Conservation (phyloP, 306 rosid species). For the Calophaca sinica region DNA sequence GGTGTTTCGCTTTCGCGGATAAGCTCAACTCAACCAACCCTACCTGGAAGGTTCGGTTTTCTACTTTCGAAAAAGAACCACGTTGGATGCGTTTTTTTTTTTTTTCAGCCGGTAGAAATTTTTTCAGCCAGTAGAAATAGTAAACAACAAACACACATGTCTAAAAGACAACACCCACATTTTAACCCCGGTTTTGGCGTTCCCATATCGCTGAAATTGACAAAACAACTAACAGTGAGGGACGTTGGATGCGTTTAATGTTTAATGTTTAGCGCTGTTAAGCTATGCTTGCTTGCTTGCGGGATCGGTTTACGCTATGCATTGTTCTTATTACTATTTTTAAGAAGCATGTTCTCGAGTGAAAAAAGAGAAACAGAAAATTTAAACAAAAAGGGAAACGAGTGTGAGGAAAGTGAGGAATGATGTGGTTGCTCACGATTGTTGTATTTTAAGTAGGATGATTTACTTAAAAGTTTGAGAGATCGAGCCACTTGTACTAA, state of each 20-base stretch:
- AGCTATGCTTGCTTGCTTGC: background rate
- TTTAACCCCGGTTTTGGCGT: too few relatives aligned
- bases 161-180: too few relatives aligned
- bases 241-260: conserved; percentile 6
- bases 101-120: too few relatives aligned
- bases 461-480: too few relatives aligned
- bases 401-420: background rate
- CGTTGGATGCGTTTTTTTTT: too few relatives aligned
- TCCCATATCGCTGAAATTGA: too few relatives aligned
- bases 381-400: background rate
- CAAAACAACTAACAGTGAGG: too few relatives aligned
- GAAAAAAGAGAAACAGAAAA: background rate
- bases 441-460: background rate
- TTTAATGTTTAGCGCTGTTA: background rate
- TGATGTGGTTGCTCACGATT: background rate
- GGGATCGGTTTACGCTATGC: background rate
- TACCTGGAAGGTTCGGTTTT: conserved; percentile 17
- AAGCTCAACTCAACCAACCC: background rate
- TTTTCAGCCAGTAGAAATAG: too few relatives aligned
- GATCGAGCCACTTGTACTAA: too few relatives aligned
- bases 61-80: background rate
- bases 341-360: background rate
- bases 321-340: background rate
- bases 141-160: too few relatives aligned
- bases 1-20: conserved; percentile 31